Evolutionary conservation across 768 basidiomycete species (phyloP), one percentile per base, ranked within the genome.

Genomic region (Suillus americanus): DNA sequence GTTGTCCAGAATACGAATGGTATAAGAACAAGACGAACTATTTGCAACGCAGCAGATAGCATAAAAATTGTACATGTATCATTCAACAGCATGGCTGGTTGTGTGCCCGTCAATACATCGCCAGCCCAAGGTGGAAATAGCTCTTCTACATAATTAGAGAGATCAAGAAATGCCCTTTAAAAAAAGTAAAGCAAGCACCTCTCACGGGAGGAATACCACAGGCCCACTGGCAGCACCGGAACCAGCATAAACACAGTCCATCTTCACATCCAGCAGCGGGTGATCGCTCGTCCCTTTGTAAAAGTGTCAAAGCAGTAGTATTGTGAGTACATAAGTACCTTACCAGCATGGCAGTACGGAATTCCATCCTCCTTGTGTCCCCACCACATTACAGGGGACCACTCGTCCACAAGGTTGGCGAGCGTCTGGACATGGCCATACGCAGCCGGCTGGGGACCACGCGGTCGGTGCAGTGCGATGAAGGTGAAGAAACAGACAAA

Each of bases 331-430:
- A 23, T 7, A 23, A 50, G 16, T 30, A 6, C 33, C 45, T 16
- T 64, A 60, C 62, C 55, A 18, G 62, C 62, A 63, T 63, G 55
- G n/a, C 62, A 57, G 41, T 59, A 41, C 25, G 51, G 54, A 12
- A 59, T 60, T 13, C 54, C 62, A 13, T 69, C 68, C 30, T 62
- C 64, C 63, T 70, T 70, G 62, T 70, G 66, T 25, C 70, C 70
- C 70, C 69, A 70, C 61, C 66, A 70, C 66, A 68, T 70, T 14
- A 62, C 64, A 16, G 69, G 64, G 5, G 64, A 70, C 70, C 70
- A 68, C 25, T 70, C 70, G 13, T 70, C 70, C 10, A 70, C 51
- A 9, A 66, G 63, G 61, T 70, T 65, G 2, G 64, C 64, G 28
- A 70, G 56, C 1, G 69, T 70, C 37, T 70, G 70, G 8, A 70